Evolutionary conservation across 2,329 filamentous ascomycete genomes (phyloP).

Genomic region (Fulvia fulva): DNA sequence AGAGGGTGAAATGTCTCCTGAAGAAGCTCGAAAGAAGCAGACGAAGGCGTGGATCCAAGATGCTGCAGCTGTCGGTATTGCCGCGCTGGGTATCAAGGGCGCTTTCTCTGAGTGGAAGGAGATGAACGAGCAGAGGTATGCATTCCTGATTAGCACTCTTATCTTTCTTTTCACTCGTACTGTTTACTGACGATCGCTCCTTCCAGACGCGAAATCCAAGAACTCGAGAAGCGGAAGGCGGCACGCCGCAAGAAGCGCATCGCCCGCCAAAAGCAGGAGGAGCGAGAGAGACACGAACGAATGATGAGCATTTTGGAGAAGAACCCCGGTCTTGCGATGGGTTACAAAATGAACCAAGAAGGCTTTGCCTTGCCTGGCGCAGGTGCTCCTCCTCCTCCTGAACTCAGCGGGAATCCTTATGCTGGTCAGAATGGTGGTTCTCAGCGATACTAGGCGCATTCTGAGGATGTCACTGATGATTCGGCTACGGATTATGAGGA

Average conservation of each 20-base stretch:
- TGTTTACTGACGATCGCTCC: conserved; percentile 20
- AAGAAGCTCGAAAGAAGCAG: conserved; percentile 60
- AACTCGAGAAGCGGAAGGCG: conserved; percentile 48
- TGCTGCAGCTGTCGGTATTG: conserved; percentile 62
- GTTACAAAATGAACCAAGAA: conserved; percentile 23
- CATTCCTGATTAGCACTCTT: conserved; percentile 23
- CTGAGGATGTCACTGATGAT: conserved; percentile 1
- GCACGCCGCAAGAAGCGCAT: conserved; percentile 40
- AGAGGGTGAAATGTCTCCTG: conserved; percentile 59
- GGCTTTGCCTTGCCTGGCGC: conserved; percentile 14
- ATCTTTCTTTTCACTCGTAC: background rate
- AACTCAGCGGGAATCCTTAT: conserved; percentile 34
- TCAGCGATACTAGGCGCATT: conserved; percentile 15
- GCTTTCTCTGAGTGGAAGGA: conserved; percentile 65
- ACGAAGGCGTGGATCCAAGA: conserved; percentile 62
- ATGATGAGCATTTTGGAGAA: conserved; percentile 34
- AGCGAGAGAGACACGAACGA: conserved; percentile 37
- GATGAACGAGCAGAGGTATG: conserved; percentile 58
- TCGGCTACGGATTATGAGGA: background rate
- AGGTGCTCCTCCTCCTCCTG: conserved; percentile 21
- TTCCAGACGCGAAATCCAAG: conserved; percentile 41
- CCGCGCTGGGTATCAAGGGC: conserved; percentile 63
- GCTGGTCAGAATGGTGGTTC: conserved; percentile 16
- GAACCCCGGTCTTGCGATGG: conserved; percentile 28
- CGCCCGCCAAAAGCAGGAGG: conserved; percentile 42